Percentiles rank a stretch among this genome's conserved stretches.
These are phyloP conservation scores for Cryptococcus sp. DNA, from an alignment of 1,284 basidiomycete genomes.

Conservation along the genomic window DNA sequence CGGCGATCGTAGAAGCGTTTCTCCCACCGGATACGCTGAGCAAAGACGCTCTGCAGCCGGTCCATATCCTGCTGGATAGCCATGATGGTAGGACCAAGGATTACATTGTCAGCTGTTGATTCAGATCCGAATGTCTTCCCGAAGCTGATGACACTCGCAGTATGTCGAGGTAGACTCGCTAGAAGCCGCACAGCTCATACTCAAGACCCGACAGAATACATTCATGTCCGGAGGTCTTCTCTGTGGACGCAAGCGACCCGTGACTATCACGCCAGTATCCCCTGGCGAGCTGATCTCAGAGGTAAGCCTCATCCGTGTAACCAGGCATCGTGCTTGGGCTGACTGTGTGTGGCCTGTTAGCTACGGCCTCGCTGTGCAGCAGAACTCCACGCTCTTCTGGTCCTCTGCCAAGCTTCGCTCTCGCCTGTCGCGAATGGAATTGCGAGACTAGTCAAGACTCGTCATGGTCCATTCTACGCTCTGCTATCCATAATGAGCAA, in stretches of 20 bases:
- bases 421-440: slow-evolving; percentile 25
- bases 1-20: slow-evolving; percentile 42
- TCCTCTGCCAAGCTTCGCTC: slow-evolving; percentile 47
- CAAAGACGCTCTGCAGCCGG: slow-evolving; percentile 32
- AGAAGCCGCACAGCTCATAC: slow-evolving; percentile 39
- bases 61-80: slow-evolving; percentile 51
- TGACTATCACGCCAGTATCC: slow-evolving; percentile 47
- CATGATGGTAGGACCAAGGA: slow-evolving; percentile 51
- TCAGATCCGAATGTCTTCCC: not conserved
- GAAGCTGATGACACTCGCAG: slow-evolving; percentile 23
- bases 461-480: slow-evolving; percentile 48
- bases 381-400: slow-evolving; percentile 43
- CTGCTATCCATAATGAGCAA: slow-evolving; percentile 47
- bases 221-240: slow-evolving; percentile 45
- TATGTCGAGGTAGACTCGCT: slow-evolving; percentile 48
- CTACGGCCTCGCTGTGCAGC: slow-evolving; percentile 39
- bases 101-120: slow-evolving; percentile 40
- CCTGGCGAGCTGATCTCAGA: slow-evolving; percentile 45
- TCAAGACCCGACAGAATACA: slow-evolving; percentile 47
- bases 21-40: slow-evolving; percentile 43
- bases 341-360: slow-evolving; percentile 19
- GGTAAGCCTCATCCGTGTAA: slow-evolving; percentile 19
- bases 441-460: slow-evolving; percentile 46
- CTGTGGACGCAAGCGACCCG: slow-evolving; percentile 41
- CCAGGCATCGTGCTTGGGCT: not conserved